Percentiles rank a stretch among this genome's conserved stretches.
Conservation (phyloP, 1,284 basidiomycete genomes). For the Ganoderma multipileum region DNA sequence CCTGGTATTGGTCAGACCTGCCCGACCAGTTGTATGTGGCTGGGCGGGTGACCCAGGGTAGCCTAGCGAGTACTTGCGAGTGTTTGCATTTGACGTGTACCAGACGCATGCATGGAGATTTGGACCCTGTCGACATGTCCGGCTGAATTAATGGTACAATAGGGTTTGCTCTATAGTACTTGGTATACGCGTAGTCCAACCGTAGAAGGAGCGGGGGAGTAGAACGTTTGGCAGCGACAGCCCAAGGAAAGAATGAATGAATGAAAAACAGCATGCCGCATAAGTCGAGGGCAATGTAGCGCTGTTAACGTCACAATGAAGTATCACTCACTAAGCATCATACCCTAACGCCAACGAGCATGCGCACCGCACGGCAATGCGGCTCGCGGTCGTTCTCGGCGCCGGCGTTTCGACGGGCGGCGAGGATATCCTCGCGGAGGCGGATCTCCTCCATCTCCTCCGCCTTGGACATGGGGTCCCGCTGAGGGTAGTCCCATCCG, state of each 20-base stretch:
- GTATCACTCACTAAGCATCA: neutral
- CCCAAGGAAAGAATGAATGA: neutral
- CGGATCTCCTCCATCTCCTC: constrained; percentile 72
- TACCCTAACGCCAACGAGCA: constrained; percentile 67
- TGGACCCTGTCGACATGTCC: neutral
- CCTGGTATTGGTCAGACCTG: too few species aligned
- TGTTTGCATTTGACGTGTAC: neutral
- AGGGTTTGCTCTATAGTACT: neutral
- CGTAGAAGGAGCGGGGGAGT: neutral
- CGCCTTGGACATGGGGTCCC: constrained; percentile 66
- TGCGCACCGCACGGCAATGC: constrained; percentile 63
- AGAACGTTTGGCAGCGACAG: neutral
- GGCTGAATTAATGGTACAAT: neutral
- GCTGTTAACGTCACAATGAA: neutral
- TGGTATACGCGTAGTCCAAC: neutral
- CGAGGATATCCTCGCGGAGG: constrained; percentile 65
- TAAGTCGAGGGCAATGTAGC: neutral
- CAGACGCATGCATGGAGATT: neutral
- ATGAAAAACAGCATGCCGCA: neutral
- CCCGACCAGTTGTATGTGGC: too few species aligned
- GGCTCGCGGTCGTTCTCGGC: constrained; percentile 59
- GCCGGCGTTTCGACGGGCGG: constrained; percentile 58
- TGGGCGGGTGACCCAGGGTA: neutral
- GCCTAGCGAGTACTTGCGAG: neutral
- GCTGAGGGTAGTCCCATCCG: constrained; percentile 64